phyloP scores from a whole-genome alignment of 768 basidiomycete species.

The Termitomyces sp. region DNA sequence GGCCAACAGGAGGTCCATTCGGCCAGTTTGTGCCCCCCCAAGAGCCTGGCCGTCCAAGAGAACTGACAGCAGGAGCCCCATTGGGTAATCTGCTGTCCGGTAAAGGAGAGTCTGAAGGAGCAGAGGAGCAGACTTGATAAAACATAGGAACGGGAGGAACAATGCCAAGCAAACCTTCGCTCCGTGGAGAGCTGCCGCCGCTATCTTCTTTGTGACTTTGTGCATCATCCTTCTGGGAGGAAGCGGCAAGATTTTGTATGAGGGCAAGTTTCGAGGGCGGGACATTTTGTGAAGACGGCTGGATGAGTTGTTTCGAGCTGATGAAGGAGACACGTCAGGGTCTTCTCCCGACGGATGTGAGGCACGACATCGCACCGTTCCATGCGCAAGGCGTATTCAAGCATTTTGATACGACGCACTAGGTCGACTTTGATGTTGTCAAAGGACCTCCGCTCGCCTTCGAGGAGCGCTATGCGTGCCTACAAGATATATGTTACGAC shows the following conservation, averaged over 20 bases:
- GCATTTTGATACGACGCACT: slow-evolving; percentile 97
- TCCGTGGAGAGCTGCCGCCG: slow-evolving; percentile 77
- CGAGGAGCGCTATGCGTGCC: slow-evolving; percentile 96
- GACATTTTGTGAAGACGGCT: slow-evolving; percentile 50
- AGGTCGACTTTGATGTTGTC: slow-evolving; percentile 97
- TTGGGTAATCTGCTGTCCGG: slow-evolving; percentile 65
- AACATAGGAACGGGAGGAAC: slow-evolving; percentile 2
- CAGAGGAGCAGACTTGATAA: slow-evolving; percentile 10
- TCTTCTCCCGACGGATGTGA: slow-evolving; percentile 10
- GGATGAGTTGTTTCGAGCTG: slow-evolving; percentile 79
- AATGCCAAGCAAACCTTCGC: slow-evolving; percentile 54
- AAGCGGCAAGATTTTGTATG: slow-evolving; percentile 48
- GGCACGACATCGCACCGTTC: slow-evolving; percentile 67
- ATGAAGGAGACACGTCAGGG: slow-evolving; percentile 30
- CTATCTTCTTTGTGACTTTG: slow-evolving; percentile 76
- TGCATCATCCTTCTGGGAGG: slow-evolving; percentile 66
- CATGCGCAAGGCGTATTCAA: slow-evolving; percentile 94
- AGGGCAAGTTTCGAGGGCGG: slow-evolving; percentile 63
- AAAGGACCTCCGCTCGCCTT: slow-evolving; percentile 94
- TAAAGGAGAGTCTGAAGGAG: slow-evolving; percentile 61
- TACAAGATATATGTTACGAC: slow-evolving; percentile 31
- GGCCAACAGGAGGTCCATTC: slow-evolving; percentile 39
- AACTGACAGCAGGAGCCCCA: slow-evolving; percentile 42
- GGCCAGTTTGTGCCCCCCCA: slow-evolving; percentile 50
- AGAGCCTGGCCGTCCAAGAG: slow-evolving; percentile 48